These are phyloP conservation scores for Lumnitzera racemosa DNA, from an alignment of 345 rosid genomes.

Conservation along the genomic window DNA sequence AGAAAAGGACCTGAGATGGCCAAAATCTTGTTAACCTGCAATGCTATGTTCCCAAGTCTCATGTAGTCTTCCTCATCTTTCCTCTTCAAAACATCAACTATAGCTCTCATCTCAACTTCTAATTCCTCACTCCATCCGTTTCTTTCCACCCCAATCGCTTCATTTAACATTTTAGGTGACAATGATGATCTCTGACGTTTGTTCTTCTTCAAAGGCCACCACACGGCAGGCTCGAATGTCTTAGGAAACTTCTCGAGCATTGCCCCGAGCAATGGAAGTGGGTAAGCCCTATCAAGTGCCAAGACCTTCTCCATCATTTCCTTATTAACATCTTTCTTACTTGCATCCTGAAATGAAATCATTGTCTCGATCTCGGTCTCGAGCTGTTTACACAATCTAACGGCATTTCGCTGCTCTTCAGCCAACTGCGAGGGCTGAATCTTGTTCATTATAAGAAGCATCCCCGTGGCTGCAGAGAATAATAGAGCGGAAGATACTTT, in stretches of 20 bases:
- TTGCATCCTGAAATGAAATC: neutral
- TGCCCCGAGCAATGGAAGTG: slow-evolving; percentile 30
- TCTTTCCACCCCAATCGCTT: neutral
- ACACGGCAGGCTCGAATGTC: slow-evolving; percentile 20
- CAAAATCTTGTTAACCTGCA: neutral
- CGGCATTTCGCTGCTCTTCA: slow-evolving; percentile 17
- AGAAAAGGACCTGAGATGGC: neutral
- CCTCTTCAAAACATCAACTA: slow-evolving; percentile 23
- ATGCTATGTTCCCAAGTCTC: slow-evolving; percentile 22
- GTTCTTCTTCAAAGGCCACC: slow-evolving; percentile 26
- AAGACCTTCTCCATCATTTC: slow-evolving; percentile 26
- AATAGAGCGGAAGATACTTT: slow-evolving; percentile 1
- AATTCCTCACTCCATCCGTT: slow-evolving; percentile 26
- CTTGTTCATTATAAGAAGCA: slow-evolving; percentile 16
- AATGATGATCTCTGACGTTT: neutral
- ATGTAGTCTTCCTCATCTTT: slow-evolving; percentile 32
- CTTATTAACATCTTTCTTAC: slow-evolving; percentile 6
- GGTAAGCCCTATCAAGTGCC: slow-evolving; percentile 37
- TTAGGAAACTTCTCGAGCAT: slow-evolving; percentile 30
- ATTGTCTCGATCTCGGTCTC: neutral
- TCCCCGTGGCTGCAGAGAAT: slow-evolving; percentile 12
- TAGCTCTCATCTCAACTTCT: slow-evolving; percentile 35
- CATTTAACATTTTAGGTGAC: neutral
- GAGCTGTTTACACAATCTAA: slow-evolving; percentile 8
- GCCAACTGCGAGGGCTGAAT: slow-evolving; percentile 22